Conservation (phyloP, 306 rosid genomes). For the Sesbania bispinosa region DNA sequence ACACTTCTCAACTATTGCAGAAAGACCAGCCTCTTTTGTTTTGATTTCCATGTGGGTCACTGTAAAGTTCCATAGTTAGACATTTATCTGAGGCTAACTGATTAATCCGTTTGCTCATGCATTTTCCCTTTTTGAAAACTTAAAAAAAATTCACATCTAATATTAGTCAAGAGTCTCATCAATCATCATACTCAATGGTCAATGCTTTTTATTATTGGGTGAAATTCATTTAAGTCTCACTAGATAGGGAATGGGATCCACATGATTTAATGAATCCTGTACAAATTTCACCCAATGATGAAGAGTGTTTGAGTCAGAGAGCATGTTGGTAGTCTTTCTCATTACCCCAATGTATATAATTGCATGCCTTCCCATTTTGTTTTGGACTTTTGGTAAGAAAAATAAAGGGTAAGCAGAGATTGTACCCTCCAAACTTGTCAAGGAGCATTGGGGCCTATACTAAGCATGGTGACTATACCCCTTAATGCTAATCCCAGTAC, state of each 20-base stretch:
- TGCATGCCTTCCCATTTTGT: not conserved
- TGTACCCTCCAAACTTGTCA: not conserved
- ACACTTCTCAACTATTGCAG: not conserved
- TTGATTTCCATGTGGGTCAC: not conserved
- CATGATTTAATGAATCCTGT: too few species aligned
- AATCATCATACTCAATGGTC: not conserved
- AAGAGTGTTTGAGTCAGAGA: too few species aligned
- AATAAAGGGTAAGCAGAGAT: not conserved
- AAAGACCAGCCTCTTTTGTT: not conserved
- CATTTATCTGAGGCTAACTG: conserved; percentile 9
- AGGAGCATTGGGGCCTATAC: not conserved
- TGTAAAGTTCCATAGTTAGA: not conserved
- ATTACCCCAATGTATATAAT: not conserved
- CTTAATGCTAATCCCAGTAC: not conserved
- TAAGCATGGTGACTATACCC: not conserved
- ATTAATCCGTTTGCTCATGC: not conserved
- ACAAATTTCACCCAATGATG: too few species aligned
- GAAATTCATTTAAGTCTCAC: too few species aligned
- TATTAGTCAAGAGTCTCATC: not conserved
- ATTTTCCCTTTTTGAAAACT: not conserved
- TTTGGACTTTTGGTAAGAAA: not conserved
- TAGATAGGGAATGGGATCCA: too few species aligned
- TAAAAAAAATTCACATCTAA: not conserved
- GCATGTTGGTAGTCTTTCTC: too few species aligned
- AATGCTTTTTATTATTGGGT: too few species aligned